These are phyloP conservation scores for Magnusiomyces magnusii DNA, from an alignment of 1,139 yeast species.

Conservation along the genomic window DNA sequence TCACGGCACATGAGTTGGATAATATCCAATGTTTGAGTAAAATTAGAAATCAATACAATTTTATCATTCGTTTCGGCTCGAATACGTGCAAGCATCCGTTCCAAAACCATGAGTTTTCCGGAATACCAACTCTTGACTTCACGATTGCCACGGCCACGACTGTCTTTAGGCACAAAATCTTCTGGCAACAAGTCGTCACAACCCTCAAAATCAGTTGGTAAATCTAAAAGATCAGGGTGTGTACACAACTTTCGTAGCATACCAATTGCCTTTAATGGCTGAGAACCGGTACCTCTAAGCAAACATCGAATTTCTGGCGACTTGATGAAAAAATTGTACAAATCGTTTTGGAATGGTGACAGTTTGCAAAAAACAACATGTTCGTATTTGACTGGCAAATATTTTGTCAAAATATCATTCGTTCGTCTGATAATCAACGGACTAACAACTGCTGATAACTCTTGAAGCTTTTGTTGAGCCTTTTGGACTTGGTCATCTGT, in stretches of 20 bases:
- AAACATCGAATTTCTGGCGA: conserved; percentile 72
- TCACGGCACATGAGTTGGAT: conserved; percentile 78
- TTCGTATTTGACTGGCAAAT: conserved; percentile 90
- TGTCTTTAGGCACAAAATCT: conserved; percentile 47
- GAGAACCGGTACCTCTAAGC: conserved; percentile 65
- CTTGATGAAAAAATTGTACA: conserved; percentile 69
- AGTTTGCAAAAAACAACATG: conserved; percentile 87
- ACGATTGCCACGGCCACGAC: conserved; percentile 49
- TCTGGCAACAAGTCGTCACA: conserved; percentile 60
- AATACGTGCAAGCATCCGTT: conserved; percentile 69
- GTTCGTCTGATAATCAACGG: conserved; percentile 92
- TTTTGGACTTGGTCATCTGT: conserved; percentile 64
- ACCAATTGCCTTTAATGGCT: conserved; percentile 88
- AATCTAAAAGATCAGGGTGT: conserved; percentile 77
- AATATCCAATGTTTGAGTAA: conserved; percentile 87
- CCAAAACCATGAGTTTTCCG: conserved; percentile 50
- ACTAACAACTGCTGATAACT: conserved; percentile 70
- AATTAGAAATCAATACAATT: conserved; percentile 88
- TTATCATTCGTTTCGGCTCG: conserved; percentile 81
- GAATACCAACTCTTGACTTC: conserved; percentile 55
- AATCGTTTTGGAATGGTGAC: conserved; percentile 63
- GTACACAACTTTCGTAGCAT: conserved; percentile 82
- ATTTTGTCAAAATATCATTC: conserved; percentile 87
- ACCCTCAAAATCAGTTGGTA: conserved; percentile 73
- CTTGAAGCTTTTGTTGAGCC: conserved; percentile 67